A percentile compares a stretch with the other conserved stretches of the same genome.
Conservation (phyloP, 2,329 filamentous ascomycete species). For the Capronia americana region DNA sequence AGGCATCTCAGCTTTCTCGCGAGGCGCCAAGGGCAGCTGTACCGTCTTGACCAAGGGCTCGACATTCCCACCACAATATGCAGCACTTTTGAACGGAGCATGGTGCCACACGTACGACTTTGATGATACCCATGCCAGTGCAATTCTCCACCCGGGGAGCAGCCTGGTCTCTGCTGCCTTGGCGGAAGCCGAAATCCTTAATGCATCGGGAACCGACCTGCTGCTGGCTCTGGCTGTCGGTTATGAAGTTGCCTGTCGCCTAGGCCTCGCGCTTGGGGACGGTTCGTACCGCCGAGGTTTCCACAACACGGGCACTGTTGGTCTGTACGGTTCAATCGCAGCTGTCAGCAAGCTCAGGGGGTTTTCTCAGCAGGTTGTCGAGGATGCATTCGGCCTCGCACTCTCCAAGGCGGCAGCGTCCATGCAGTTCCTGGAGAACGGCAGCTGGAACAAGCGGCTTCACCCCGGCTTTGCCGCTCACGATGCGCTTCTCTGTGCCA, state of each 20-base stretch:
- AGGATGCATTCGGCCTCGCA: slow-evolving; percentile 46
- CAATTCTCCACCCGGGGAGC: slow-evolving; percentile 50
- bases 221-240: slow-evolving; percentile 40
- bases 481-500: slow-evolving; percentile 46
- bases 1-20: slow-evolving; percentile 17
- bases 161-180: slow-evolving; percentile 43
- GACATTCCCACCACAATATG: slow-evolving; percentile 45
- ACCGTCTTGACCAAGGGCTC: slow-evolving; percentile 30
- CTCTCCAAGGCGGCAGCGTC: slow-evolving; percentile 46
- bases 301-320: slow-evolving; percentile 46
- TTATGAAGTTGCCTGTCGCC: slow-evolving; percentile 43
- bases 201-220: slow-evolving; percentile 25
- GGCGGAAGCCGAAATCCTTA: slow-evolving; percentile 42
- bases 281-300: slow-evolving; percentile 46
- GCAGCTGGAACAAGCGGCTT: slow-evolving; percentile 47
- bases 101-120: slow-evolving; percentile 53
- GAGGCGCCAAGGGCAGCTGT: slow-evolving; percentile 9
- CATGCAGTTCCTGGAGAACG: slow-evolving; percentile 48
- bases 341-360: slow-evolving; percentile 41
- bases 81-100: slow-evolving; percentile 50
- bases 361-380: slow-evolving; percentile 37
- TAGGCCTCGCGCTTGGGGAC: slow-evolving; percentile 43
- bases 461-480: slow-evolving; percentile 48
- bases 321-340: slow-evolving; percentile 46
- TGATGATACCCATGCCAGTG: slow-evolving; percentile 52